Evolutionary conservation across 345 rosid species (phyloP), one percentile per base, ranked within the genome.

Genomic region (Heritiera littoralis): DNA sequence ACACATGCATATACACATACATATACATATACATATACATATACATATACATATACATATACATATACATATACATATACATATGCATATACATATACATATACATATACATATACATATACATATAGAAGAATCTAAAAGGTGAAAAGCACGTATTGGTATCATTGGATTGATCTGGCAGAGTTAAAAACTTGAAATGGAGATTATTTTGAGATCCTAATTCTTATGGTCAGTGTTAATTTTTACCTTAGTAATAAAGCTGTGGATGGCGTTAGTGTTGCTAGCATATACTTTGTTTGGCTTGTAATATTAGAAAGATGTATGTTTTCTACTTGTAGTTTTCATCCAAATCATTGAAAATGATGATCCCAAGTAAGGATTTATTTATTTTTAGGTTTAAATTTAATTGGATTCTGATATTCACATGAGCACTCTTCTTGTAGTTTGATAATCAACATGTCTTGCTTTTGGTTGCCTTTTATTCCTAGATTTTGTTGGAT

Each of bases 401-500:
- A 11, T 38, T 72, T 55, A 38, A 30, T 52, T 35, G 20, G 66
- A 52, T 73, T 46, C 59, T 28, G 30, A 60, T 45, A 14, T 40
- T 41, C 11, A 40, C 28, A 54, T 54, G 32, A 35, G 46, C 65
- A 48, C 56, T 38, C 14, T 32, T 75, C 56, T 77, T 68, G 23
- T 77, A 35, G 10, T 23, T 32, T 64, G 64, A 45, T 38, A 55
- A 38, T n/a, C 32, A 32, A 35, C 38, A 20, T 48, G 46, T 41
- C 18, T 43, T 3, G n/a, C 52, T 55, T 11, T 59, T 38, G 10
- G 8, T 64, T 69, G 58, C 43, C 73, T 54, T 40, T 77, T 60
- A 64, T 79, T 74, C 74, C 66, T 81, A 63, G 30, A 74, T 66
- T 61, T 23, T 14, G 69, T 66, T 80, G 35, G 28, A 52, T 78